Evolutionary conservation across 768 basidiomycete species (phyloP), one percentile per base, ranked within the genome.

Genomic region (Coprinopsis sp.): DNA sequence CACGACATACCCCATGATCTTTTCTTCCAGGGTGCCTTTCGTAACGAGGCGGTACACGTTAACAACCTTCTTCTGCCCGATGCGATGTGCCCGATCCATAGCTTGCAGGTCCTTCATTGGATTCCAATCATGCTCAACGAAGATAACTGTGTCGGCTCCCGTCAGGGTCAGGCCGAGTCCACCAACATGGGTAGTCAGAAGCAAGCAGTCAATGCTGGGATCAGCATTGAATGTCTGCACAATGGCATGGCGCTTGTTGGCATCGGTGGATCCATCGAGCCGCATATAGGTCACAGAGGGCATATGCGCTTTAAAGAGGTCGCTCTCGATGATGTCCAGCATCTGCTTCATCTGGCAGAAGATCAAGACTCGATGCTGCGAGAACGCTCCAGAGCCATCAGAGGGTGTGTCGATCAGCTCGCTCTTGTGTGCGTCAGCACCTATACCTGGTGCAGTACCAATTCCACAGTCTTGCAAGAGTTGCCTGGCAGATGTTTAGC

Each of bases 121-220:
- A 63, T 99, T 99, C 96, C 96, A 99, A 63, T 99, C 96, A 58
- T 99, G 96, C 62, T 99, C 96, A 43, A 99, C 91, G 58, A 99
- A 99, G 53, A 99, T 96, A 48, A 99, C 96, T 1, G 96, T 99
- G 62, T 99, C 96, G 6, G 96, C 96, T 18, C 96, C 95, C 0
- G 96, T 99, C 53, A 99, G 69, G 16, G 95, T 99, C 60, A 99
- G 69, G 6, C 96, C 96, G 22, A 99, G 71, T 2, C 96, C 96
- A 47, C 96, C 96, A 36, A 99, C 95, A 56, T 94, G 92, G 0
- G 96, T 99, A 1, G 96, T 99, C 47, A 99, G 74, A 8, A 99
- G 72, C 14, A 99, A 74, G 52, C 92, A 94, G 64, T 99, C 96
- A 54, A 99, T 98, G 55, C 91, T 92, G 0, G 96, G 95, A 63